Percentiles rank a stretch among this genome's conserved stretches.
These are phyloP conservation scores for Colletotrichum siamense DNA, from an alignment of 2,329 filamentous ascomycete genomes.

Conservation along the genomic window DNA sequence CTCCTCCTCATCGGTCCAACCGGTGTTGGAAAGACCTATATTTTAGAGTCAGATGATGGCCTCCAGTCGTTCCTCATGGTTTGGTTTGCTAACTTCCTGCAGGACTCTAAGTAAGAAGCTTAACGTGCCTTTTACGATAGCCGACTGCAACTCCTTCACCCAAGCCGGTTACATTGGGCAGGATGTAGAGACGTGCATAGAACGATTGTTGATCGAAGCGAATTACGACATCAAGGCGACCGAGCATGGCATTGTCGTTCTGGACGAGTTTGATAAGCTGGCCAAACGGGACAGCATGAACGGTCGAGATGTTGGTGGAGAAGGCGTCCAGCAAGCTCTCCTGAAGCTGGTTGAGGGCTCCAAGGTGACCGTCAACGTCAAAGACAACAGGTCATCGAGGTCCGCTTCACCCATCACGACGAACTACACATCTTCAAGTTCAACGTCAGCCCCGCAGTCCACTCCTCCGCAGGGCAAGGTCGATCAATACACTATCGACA, in stretches of 20 bases:
- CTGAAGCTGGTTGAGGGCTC: constrained; percentile 97
- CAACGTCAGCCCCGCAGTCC: constrained; percentile 51
- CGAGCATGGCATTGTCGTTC: constrained; percentile 91
- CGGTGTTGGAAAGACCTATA: constrained; percentile 95
- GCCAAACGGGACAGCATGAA: constrained; percentile 86
- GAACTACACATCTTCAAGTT: constrained; percentile 53
- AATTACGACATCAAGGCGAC: constrained; percentile 86
- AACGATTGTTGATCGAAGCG: constrained; percentile 85
- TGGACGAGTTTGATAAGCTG: constrained; percentile 98
- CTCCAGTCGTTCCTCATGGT: neutral
- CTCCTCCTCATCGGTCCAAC: constrained; percentile 89
- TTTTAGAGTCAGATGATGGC: constrained; percentile 65
- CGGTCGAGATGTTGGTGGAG: constrained; percentile 92
- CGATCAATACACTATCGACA: constrained; percentile 79
- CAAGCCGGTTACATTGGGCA: constrained; percentile 98
- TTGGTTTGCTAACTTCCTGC: constrained; percentile 23
- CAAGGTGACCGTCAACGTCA: constrained; percentile 89
- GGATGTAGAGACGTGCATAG: constrained; percentile 95
- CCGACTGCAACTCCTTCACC: constrained; percentile 94
- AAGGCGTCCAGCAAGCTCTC: constrained; percentile 95
- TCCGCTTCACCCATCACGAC: constrained; percentile 57
- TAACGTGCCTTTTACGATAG: constrained; percentile 95
- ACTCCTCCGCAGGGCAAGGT: constrained; percentile 55
- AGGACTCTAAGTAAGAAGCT: constrained; percentile 91
- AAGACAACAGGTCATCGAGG: constrained; percentile 70